Evolutionary conservation across 345 rosid species (phyloP), one percentile per base, ranked within the genome.

Genomic region (Euclidium syriacum): DNA sequence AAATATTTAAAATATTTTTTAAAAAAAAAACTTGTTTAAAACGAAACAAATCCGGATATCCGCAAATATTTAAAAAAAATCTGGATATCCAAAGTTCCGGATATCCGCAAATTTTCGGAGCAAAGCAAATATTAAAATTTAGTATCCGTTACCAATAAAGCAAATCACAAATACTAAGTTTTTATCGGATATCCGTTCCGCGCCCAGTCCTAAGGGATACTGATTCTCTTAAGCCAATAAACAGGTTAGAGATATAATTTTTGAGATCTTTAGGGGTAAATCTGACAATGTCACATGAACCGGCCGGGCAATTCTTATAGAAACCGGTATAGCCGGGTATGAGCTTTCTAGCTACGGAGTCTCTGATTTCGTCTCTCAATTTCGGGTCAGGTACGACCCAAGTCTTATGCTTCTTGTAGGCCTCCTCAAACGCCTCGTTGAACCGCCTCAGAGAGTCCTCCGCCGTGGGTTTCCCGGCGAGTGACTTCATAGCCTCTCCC

Each of bases 241-340:
- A 81, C 16, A 85, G 53, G 41, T 83, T 82, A 7, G 78, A 79
- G 12, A 89, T 43, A 78, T 80, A 73, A 67, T 74, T 83, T 47
- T 40, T 85, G 10, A 87, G 51, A 62, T 87, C 90, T 18, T 81
- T 81, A 9, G 98, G 91, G 75, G 83, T 57, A 78, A 57, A 87
- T 55, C 68, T 66, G 40, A 73, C 52, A 54, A 30, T 29, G 0
- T 61, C 51, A 26, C 61, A 47, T 15, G 58, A 56, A 14, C 24
- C 72, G 38, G 23, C 27, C 68, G 79, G 76, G 62, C 71, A 59
- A 32, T 33, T 72, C 26, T 63, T 58, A 38, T 73, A 79, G 38
- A 83, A 64, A 11, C 71, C 73, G 19, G 68, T 47, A 56, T 85
- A 88, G 7, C 39, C 68, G 69, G 79, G 74, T 2, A 68, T 72